phyloP scores from a whole-genome alignment of 2,329 filamentous ascomycete species.

The Monilinia polystroma region DNA sequence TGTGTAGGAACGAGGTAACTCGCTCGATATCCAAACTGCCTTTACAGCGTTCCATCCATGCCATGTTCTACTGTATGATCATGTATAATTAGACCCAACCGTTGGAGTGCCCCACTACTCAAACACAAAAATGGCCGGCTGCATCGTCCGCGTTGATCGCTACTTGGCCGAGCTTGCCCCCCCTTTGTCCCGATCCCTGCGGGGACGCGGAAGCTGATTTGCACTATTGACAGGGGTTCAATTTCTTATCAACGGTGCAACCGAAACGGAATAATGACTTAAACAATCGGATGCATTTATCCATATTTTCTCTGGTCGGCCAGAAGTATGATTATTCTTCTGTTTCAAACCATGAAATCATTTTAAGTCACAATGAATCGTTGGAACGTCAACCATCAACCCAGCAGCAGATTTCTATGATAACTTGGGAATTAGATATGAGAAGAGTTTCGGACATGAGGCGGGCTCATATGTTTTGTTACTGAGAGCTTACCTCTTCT shows the following conservation, averaged over 20 bases:
- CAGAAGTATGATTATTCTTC: not conserved
- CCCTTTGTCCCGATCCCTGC: not conserved
- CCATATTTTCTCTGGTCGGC: not conserved
- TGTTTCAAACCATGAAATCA: not conserved
- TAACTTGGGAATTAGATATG: conserved; percentile 10
- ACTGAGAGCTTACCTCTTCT: conserved; percentile 6
- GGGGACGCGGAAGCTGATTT: not conserved
- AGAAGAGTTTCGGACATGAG: conserved; percentile 15
- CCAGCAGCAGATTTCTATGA: conserved; percentile 19
- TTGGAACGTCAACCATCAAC: not conserved
- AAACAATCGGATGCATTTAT: not conserved
- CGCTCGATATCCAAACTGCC: too few relatives aligned
- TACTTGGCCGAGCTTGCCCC: not conserved
- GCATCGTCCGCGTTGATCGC: not conserved
- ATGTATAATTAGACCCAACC: too few relatives aligned
- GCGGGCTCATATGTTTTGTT: conserved; percentile 15
- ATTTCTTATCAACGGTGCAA: not conserved
- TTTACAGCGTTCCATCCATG: too few relatives aligned
- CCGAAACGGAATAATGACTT: not conserved
- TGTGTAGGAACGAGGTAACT: too few relatives aligned
- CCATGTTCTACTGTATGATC: too few relatives aligned
- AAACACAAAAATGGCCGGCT: not conserved
- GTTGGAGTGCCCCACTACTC: not conserved
- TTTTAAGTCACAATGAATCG: not conserved
- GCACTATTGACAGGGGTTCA: not conserved